Evolutionary conservation across 23 red algal species (phyloP).

Genomic region (Gracilariopsis chorda): DNA sequence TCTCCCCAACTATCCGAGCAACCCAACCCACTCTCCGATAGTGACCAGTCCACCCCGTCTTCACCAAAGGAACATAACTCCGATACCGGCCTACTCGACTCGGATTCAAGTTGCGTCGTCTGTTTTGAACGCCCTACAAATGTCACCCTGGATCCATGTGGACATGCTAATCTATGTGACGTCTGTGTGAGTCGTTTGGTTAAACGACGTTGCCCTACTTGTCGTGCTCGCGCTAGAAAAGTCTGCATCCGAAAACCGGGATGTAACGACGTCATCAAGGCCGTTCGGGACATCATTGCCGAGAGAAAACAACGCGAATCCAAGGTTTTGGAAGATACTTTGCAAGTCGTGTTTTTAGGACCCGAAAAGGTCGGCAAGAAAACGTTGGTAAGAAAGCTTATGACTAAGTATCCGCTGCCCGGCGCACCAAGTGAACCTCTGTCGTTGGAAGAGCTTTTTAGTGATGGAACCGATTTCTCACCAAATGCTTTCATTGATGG

Average conservation of each 20-base stretch:
- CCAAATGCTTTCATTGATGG: conserved; percentile 55
- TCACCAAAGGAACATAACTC: neutral
- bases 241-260: conserved; percentile 32
- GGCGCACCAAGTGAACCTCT: neutral
- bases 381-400: conserved; percentile 62
- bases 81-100: neutral
- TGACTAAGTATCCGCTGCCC: conserved; percentile 32
- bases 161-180: conserved; percentile 70
- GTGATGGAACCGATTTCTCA: conserved; percentile 74
- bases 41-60: conserved; percentile 28
- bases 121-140: conserved; percentile 70
- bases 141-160: conserved; percentile 60
- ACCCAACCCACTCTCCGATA: neutral
- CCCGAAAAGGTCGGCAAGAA: conserved; percentile 73
- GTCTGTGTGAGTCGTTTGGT: conserved; percentile 73
- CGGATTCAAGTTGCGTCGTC: conserved; percentile 61
- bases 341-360: conserved; percentile 78
- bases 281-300: conserved; percentile 57
- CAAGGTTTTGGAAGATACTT: conserved; percentile 57
- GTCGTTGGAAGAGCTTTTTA: conserved; percentile 24
- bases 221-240: conserved; percentile 65
- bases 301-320: conserved; percentile 65
- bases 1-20: conserved; percentile 6
- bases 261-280: conserved; percentile 24
- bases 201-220: conserved; percentile 79